These are phyloP conservation scores for Colletotrichum sp. DNA, from an alignment of 2,329 filamentous ascomycete genomes.

Conservation along the genomic window DNA sequence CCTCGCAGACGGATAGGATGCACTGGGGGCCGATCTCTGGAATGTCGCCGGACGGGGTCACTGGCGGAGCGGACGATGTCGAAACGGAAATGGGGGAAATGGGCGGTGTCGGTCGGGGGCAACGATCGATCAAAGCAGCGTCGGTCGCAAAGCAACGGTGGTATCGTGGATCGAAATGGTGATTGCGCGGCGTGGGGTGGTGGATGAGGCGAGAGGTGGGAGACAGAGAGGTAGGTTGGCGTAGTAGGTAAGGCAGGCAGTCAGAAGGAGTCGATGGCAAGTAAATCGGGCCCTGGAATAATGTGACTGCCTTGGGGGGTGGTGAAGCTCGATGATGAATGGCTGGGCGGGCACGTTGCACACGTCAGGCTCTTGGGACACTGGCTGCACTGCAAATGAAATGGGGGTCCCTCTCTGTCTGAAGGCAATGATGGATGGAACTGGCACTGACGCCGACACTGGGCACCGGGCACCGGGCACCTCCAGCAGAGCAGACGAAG, in stretches of 20 bases:
- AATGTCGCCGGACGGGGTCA: not conserved
- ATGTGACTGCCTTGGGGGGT: conserved; percentile 22
- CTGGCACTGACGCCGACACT: not conserved
- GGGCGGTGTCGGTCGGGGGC: not conserved
- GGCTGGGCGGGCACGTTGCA: conserved; percentile 10
- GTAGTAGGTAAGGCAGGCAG: not conserved
- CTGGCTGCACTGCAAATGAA: not conserved
- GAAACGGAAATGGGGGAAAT: not conserved
- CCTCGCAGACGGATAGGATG: not conserved
- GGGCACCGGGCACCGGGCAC: not conserved
- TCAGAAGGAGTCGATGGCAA: conserved; percentile 1
- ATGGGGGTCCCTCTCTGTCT: not conserved
- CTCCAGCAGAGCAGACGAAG: not conserved
- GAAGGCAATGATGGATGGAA: not conserved
- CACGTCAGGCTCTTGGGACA: conserved; percentile 13
- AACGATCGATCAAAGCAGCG: not conserved
- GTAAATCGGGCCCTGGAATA: conserved; percentile 14
- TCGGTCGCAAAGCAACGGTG: not conserved
- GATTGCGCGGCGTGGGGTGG: conserved; percentile 12
- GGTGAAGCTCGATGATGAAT: conserved; percentile 15
- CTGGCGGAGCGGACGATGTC: not conserved
- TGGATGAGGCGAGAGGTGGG: conserved; percentile 8
- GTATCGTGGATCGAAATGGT: not conserved
- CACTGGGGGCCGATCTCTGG: not conserved
- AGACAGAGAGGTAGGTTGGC: not conserved